phyloP scores from a whole-genome alignment of 139 green algal genomes.

The Chlamydomonas sphaeroides region DNA sequence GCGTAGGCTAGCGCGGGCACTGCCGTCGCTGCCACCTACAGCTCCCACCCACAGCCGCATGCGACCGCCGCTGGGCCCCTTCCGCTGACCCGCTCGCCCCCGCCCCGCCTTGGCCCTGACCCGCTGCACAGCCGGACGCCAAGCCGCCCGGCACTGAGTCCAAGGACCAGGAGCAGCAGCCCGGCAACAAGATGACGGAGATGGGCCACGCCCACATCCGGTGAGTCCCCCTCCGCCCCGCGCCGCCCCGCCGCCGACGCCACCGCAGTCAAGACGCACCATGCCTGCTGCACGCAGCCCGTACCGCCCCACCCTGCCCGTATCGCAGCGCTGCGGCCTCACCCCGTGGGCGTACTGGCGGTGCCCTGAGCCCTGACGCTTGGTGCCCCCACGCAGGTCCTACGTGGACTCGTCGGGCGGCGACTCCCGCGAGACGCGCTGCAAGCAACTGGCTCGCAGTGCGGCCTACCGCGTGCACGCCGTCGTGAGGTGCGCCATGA shows the following conservation, averaged over 20 bases:
- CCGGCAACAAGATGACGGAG: neutral
- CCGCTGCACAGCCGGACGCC: no score
- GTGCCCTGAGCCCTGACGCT: no score
- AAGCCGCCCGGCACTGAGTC: no score
- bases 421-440: neutral
- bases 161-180: neutral
- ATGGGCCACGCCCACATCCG: conserved; percentile 31
- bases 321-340: no score
- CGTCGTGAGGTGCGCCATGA: conserved; percentile 3
- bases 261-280: no score
- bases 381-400: no score
- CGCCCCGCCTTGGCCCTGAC: no score
- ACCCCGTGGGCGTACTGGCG: no score
- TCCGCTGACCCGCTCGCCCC: no score
- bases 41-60: neutral
- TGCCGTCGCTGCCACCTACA: neutral
- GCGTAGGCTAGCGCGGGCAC: neutral
- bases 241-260: no score
- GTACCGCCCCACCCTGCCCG: no score
- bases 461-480: conserved; percentile 11
- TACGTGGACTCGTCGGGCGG: neutral
- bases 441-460: neutral
- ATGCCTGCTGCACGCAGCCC: no score
- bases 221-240: neutral
- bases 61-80: neutral